Base-by-base conservation (phyloP, 1,284 basidiomycete genomes). In the Melampsora americana region DNA sequence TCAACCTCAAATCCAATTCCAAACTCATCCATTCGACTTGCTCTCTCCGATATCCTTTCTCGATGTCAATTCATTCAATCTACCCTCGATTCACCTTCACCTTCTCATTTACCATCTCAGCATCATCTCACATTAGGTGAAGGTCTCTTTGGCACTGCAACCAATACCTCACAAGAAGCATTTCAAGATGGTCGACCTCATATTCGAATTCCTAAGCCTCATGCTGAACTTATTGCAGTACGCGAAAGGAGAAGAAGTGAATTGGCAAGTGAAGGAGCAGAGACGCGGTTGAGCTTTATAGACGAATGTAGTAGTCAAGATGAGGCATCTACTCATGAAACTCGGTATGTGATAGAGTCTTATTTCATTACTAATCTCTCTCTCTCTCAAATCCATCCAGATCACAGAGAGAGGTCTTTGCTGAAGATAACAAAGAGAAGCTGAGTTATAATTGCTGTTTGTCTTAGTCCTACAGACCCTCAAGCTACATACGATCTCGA, bases 191-290 rank as follows among this genome's bases (percentile, higher is more conserved):
- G 5, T 44, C 44, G 44, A 44, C 44, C 44, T 44, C 44, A 44
- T 44, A 44, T 44, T 44, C 44, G 44, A 18, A 44, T 59, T n/a
- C 28, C 53, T 28, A 32, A 60, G 26, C 42, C 32, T 61, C 56
- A 59, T 20, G 56, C 69, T 44, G 56, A 71, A 23, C 61, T 71
- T 5, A 28, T 71, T 11, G 69, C 69, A 11, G 14, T 71, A 32
- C 69, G 69, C n/a, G 69, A 71, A 48, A 50, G 60, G 16, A 71
- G 69, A 44, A 39, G 69, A 48, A 61, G 59, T 48, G 53, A 71
- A 62, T 50, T 71, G n/a, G 18, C 26, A 12, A 39, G 14, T 42
- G 69, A 71, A 16, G 28, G 23, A 26, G 42, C 59, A 42, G 69
- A 71, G 60, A 42, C 56, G n/a, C 59, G 69, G 26, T 23, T 71